A percentile compares a stretch with the other conserved stretches of the same genome.
phyloP scores from a whole-genome alignment of 2,329 filamentous ascomycete species.

The Fusarium chuoi region DNA sequence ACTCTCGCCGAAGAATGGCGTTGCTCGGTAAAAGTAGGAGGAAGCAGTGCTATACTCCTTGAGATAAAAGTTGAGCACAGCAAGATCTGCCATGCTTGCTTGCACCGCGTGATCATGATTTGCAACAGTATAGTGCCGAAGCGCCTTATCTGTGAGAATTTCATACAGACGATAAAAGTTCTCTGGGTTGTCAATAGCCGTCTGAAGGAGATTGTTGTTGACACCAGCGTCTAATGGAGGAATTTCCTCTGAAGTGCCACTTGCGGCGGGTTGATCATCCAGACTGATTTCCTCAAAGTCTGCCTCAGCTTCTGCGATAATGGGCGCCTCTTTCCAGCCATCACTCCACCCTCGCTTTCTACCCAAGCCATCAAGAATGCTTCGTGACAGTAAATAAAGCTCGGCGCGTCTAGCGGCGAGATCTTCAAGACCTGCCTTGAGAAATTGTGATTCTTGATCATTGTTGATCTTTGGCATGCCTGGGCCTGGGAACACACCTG shows the following conservation, averaged over 20 bases:
- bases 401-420: slow-evolving; percentile 86
- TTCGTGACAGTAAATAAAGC: slow-evolving; percentile 81
- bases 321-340: slow-evolving; percentile 74
- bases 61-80: slow-evolving; percentile 81
- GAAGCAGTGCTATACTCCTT: slow-evolving; percentile 79
- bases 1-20: slow-evolving; percentile 80
- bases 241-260: slow-evolving; percentile 12
- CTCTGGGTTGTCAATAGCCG: slow-evolving; percentile 69
- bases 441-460: slow-evolving; percentile 57
- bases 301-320: slow-evolving; percentile 57
- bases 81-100: slow-evolving; percentile 83
- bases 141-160: slow-evolving; percentile 83
- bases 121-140: slow-evolving; percentile 84
- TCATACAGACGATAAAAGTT: slow-evolving; percentile 76
- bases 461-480: slow-evolving; percentile 57
- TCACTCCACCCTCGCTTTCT: slow-evolving; percentile 78
- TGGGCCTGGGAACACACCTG: slow-evolving; percentile 63
- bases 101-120: slow-evolving; percentile 82
- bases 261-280: slow-evolving; percentile 50
- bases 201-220: slow-evolving; percentile 63
- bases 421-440: slow-evolving; percentile 78
- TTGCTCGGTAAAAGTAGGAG: slow-evolving; percentile 80
- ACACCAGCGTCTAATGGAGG: slow-evolving; percentile 49
- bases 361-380: slow-evolving; percentile 80
- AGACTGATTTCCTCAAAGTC: slow-evolving; percentile 69